A percentile compares a stretch with the other conserved stretches of the same genome.
These are phyloP conservation scores for Ammopiptanthus mongolicus DNA, from an alignment of 306 rosid genomes.

Conservation along the genomic window DNA sequence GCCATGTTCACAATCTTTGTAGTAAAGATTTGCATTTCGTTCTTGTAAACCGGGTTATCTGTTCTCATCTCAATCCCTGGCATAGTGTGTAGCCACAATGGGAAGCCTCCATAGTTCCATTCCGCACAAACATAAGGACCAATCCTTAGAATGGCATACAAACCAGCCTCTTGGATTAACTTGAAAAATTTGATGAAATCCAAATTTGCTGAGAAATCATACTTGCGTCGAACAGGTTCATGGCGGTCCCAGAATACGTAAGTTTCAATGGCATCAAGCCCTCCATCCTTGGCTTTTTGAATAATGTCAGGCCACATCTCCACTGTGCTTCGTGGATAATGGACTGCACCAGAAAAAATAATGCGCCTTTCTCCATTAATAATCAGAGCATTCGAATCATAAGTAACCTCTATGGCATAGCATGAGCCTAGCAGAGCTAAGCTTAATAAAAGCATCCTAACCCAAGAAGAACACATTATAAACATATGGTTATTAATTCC, in stretches of 20 bases:
- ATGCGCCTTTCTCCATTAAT: conserved; percentile 28
- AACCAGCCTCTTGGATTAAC: conserved; percentile 8
- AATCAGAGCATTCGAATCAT: conserved; percentile 25
- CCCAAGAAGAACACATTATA: no score
- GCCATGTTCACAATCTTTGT: conserved; percentile 10
- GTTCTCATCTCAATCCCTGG: conserved; percentile 15
- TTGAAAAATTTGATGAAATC: background rate
- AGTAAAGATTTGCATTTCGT: conserved; percentile 26
- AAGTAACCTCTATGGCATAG: background rate
- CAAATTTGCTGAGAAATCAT: conserved; percentile 23
- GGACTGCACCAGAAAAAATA: conserved; percentile 28
- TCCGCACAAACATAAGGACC: conserved; percentile 34
- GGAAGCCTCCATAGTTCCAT: conserved; percentile 35
- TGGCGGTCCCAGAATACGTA: background rate
- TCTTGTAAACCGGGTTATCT: conserved; percentile 11
- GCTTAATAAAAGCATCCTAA: no score
- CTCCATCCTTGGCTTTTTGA: no score
- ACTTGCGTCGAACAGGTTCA: conserved; percentile 11
- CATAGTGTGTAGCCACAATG: conserved; percentile 26
- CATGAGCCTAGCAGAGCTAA: background rate
- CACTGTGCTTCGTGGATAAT: conserved; percentile 16
- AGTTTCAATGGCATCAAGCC: background rate
- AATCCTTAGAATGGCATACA: conserved; percentile 19
- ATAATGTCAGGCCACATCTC: background rate
- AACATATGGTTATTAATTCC: no score